phyloP scores from a whole-genome alignment of 2,329 filamentous ascomycete species.

The Diplodia sapinea region DNA sequence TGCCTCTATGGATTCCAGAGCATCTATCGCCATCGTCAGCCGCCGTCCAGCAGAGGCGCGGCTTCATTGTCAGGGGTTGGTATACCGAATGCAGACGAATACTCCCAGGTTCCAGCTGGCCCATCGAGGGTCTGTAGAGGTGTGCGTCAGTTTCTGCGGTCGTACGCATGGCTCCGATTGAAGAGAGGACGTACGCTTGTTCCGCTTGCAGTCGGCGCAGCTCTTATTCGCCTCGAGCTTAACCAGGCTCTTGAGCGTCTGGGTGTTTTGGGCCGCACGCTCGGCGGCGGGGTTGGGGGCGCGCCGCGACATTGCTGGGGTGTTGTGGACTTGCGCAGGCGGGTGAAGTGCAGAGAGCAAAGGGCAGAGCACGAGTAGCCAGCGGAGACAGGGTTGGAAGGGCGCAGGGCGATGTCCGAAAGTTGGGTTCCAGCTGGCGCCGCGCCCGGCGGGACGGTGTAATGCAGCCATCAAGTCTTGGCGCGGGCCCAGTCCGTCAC shows the following conservation, averaged over 20 bases:
- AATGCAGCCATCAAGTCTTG: neutral
- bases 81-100: constrained; percentile 87
- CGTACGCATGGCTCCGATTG: neutral
- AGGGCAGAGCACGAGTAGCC: neutral
- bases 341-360: neutral
- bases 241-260: constrained; percentile 90
- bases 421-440: constrained; percentile 26
- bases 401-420: constrained; percentile 12
- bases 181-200: constrained; percentile 75
- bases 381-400: neutral
- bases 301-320: constrained; percentile 73
- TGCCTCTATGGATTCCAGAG: constrained; percentile 96
- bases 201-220: constrained; percentile 98
- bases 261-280: constrained; percentile 89
- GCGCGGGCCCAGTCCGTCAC: neutral
- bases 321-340: constrained; percentile 2
- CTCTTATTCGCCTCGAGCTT: constrained; percentile 96
- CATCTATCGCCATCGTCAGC: constrained; percentile 58
- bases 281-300: constrained; percentile 76
- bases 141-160: constrained; percentile 33
- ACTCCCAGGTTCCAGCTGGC: constrained; percentile 98
- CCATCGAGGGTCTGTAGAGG: constrained; percentile 86
- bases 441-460: constrained; percentile 27
- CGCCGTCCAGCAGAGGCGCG: neutral
- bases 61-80: constrained; percentile 19